These are phyloP conservation scores for Spatholobus suberectus DNA, from an alignment of 306 rosid species.

Conservation along the genomic window DNA sequence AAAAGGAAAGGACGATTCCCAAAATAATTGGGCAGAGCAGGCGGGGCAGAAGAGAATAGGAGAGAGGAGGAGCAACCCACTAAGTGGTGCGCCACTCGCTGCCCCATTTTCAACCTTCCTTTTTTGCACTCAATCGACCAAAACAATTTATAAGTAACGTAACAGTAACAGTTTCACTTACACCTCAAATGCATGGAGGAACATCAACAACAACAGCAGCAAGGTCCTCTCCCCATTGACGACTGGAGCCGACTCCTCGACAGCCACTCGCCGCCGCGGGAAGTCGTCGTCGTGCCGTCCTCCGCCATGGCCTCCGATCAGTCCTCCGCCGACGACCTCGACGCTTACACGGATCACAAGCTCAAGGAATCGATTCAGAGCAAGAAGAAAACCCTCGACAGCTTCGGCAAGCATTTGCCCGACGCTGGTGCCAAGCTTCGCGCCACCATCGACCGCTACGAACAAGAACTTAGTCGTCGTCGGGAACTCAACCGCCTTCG, in stretches of 20 bases:
- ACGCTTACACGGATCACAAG: constrained; percentile 34
- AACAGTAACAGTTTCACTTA: not conserved
- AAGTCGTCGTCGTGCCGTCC: not conserved
- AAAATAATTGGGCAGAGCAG: too few species aligned
- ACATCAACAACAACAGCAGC: not conserved
- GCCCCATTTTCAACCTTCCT: not conserved
- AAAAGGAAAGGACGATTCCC: too few species aligned
- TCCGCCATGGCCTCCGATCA: constrained; percentile 42
- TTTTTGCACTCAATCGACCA: too few species aligned
- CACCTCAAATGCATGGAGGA: constrained; percentile 35
- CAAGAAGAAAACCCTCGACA: constrained; percentile 10
- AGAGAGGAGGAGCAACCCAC: too few species aligned
- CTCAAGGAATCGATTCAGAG: constrained; percentile 50
- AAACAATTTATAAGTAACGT: not conserved
- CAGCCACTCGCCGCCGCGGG: constrained; percentile 28
- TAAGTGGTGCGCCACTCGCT: not conserved
- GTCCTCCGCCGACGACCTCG: not conserved
- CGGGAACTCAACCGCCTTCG: constrained; percentile 47
- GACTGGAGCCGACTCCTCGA: constrained; percentile 13
- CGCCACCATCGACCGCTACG: constrained; percentile 18
- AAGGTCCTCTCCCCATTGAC: constrained; percentile 17
- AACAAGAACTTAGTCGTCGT: constrained; percentile 53
- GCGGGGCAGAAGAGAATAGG: too few species aligned
- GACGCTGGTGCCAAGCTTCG: constrained; percentile 69
- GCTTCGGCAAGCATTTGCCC: not conserved